Conservation (phyloP, 78 protist species). For the Monosiga brevicollis region DNA sequence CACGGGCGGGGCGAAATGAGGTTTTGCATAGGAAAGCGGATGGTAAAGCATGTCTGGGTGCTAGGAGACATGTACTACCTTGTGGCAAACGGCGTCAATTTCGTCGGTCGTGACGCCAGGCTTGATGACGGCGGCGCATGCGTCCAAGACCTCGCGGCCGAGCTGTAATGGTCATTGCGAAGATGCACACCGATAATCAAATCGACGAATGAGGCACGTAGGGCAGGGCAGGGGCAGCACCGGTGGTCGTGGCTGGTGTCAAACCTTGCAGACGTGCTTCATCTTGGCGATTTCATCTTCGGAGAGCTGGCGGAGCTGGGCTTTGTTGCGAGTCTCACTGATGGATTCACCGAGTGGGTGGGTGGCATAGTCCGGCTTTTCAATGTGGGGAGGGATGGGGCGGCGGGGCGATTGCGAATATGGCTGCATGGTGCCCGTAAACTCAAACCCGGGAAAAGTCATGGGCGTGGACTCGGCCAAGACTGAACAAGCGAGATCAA, state of each 20-base stretch:
- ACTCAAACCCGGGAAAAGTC: constrained; percentile 7
- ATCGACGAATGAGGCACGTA: too few species aligned
- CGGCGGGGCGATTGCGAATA: constrained; percentile 2
- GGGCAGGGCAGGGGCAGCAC: too few species aligned
- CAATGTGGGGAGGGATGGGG: constrained; percentile 30
- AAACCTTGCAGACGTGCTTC: constrained; percentile 29
- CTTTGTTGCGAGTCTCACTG: not conserved
- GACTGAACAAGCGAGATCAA: too few species aligned
- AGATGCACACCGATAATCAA: too few species aligned
- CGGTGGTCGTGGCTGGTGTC: too few species aligned
- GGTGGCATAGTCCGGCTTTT: constrained; percentile 37
- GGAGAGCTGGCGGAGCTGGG: not conserved
- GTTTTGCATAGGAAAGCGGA: too few species aligned
- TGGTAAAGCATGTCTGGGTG: too few species aligned
- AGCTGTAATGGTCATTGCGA: too few species aligned
- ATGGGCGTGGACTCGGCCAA: too few species aligned
- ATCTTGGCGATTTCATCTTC: constrained; percentile 17
- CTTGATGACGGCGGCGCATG: constrained; percentile 49
- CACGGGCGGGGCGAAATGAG: too few species aligned
- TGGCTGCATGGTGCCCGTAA: constrained; percentile 23
- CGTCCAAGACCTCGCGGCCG: constrained; percentile 76
- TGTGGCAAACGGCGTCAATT: constrained; percentile 72
- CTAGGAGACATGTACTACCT: too few species aligned
- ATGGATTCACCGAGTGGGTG: not conserved
- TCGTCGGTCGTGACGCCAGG: constrained; percentile 86